Percentiles rank a stretch among this genome's conserved stretches.
These are phyloP conservation scores for Sclerotiophoma versabilis DNA, from an alignment of 2,329 filamentous ascomycete species.

Conservation along the genomic window DNA sequence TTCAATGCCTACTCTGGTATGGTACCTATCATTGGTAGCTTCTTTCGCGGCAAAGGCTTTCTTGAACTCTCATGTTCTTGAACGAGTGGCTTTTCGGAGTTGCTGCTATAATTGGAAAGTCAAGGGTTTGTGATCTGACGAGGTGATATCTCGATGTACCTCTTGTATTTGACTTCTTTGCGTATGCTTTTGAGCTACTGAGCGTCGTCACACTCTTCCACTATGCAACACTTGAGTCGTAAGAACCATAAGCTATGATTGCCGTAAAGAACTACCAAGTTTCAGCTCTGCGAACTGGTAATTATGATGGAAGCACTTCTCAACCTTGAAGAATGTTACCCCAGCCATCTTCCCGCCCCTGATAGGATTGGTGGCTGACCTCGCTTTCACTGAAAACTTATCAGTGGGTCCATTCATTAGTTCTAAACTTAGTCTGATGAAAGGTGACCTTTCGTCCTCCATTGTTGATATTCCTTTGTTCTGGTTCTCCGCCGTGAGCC, in stretches of 20 bases:
- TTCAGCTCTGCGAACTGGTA: conserved; percentile 33
- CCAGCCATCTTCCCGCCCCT: neutral
- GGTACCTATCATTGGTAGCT: neutral
- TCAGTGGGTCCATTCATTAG: neutral
- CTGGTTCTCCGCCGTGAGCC: too few species aligned
- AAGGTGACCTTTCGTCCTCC: neutral
- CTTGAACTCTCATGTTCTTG: neutral
- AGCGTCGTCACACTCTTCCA: neutral
- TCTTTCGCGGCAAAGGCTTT: neutral
- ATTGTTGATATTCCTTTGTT: neutral
- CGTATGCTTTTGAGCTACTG: conserved; percentile 4
- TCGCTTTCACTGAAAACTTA: neutral
- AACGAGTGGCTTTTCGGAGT: conserved; percentile 8
- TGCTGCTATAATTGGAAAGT: neutral
- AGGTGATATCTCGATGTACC: conserved; percentile 1
- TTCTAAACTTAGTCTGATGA: neutral
- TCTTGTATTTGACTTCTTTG: neutral
- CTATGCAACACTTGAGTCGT: neutral
- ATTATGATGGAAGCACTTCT: conserved; percentile 11
- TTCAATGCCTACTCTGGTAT: conserved; percentile 33
- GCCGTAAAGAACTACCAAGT: conserved; percentile 11
- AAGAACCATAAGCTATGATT: neutral
- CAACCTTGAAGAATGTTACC: neutral
- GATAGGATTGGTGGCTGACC: neutral
- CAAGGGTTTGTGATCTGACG: conserved; percentile 1